phyloP scores from a whole-genome alignment of 2,329 filamentous ascomycete species.

The Talaromyces pinophilus region DNA sequence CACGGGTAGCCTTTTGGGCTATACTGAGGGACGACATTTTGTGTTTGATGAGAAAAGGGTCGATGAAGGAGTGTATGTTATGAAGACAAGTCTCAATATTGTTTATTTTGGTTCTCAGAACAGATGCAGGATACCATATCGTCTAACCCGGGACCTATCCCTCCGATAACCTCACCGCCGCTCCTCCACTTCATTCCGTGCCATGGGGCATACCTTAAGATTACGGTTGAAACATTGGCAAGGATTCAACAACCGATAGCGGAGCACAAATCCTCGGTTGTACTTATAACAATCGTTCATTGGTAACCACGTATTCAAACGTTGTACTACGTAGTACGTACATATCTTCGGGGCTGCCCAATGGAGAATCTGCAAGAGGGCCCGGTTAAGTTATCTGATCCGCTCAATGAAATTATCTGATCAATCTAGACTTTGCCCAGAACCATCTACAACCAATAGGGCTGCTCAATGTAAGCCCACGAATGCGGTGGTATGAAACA shows the following conservation, averaged over 20 bases:
- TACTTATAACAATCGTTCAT: background rate
- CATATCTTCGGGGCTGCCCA: background rate
- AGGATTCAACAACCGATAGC: background rate
- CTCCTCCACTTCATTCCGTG: background rate
- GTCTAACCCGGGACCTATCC: background rate
- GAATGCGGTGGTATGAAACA: background rate
- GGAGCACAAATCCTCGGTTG: background rate
- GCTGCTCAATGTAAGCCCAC: background rate
- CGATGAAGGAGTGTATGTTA: background rate
- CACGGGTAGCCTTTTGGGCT: constrained; percentile 34
- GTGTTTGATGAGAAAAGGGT: background rate
- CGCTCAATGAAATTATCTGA: constrained; percentile 9
- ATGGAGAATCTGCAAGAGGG: background rate
- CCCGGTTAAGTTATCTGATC: constrained; percentile 8
- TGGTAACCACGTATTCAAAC: background rate
- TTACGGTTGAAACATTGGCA: background rate
- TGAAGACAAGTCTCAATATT: background rate
- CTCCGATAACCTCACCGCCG: background rate
- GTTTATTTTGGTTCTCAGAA: background rate
- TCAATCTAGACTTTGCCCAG: constrained; percentile 4
- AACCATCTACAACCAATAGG: background rate
- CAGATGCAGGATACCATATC: background rate
- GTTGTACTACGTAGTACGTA: too few species aligned
- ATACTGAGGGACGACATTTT: constrained; percentile 9
- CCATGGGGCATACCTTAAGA: background rate